A percentile compares a stretch with the other conserved stretches of the same genome.
phyloP scores from a whole-genome alignment of 176 grass and related monocot species.

The Oryza australiensis region DNA sequence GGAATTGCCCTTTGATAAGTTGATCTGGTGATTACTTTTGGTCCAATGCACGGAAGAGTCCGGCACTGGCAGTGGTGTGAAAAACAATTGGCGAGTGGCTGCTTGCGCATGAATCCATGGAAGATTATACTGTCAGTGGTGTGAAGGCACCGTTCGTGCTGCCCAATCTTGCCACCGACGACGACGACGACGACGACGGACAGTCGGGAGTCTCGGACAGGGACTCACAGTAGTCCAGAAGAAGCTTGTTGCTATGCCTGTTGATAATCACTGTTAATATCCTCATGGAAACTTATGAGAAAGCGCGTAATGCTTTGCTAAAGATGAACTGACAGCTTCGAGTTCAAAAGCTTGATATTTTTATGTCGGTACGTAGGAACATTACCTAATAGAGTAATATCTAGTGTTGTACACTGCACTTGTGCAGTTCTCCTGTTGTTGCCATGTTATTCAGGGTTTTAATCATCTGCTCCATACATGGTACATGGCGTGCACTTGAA shows the following conservation, averaged over 20 bases:
- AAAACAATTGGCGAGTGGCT: background rate
- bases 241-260: background rate
- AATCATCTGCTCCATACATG: background rate
- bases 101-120: background rate
- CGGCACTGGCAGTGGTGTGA: background rate
- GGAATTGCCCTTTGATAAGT: background rate
- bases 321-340: background rate
- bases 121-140: background rate
- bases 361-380: background rate
- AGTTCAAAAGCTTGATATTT: background rate
- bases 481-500: background rate
- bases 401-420: background rate
- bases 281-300: background rate
- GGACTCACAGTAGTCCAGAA: background rate
- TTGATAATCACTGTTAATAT: background rate
- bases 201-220: background rate
- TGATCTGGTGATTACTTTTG: slow-evolving; percentile 28
- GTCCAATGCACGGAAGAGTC: background rate
- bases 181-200: background rate
- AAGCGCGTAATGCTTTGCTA: background rate
- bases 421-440: background rate
- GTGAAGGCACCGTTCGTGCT: slow-evolving; percentile 23
- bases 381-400: too few species aligned
- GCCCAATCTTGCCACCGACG: background rate
- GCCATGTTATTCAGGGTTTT: background rate